phyloP scores from a whole-genome alignment of 805 yeast genomes.

The Metschnikowia reukaufii region DNA sequence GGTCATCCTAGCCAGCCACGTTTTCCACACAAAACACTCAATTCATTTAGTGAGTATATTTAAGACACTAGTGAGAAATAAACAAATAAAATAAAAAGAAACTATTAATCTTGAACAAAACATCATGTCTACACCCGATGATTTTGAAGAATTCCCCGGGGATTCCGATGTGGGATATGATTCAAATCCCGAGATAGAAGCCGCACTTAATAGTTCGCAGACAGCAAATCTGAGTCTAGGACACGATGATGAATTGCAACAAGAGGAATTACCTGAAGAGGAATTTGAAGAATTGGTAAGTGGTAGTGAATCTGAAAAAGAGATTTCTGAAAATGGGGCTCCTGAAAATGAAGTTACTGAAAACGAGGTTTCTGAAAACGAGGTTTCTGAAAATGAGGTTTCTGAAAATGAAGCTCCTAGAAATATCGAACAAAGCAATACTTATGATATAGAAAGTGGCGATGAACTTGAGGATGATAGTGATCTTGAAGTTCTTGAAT shows the following conservation, averaged over 20 bases:
- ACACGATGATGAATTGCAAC: neutral
- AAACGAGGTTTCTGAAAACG: neutral
- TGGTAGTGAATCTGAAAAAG: neutral
- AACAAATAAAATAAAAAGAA: neutral
- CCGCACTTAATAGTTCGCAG: neutral
- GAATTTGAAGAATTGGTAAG: constrained; percentile 2
- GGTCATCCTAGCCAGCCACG: no score
- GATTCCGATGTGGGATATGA: constrained; percentile 3
- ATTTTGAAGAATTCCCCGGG: constrained; percentile 7
- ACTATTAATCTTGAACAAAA: no score
- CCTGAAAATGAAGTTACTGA: neutral
- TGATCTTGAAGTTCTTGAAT: constrained; percentile 10
- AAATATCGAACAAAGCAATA: neutral
- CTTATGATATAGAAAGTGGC: neutral
- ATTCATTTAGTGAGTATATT: neutral
- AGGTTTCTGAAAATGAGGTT: neutral
- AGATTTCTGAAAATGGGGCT: neutral
- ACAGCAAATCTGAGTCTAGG: neutral
- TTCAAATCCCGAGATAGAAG: neutral
- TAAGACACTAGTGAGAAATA: neutral
- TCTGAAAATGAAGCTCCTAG: neutral
- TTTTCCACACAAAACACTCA: no score
- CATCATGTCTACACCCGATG: neutral
- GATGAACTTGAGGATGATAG: constrained; percentile 3
- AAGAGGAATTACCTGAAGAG: neutral